phyloP scores from a whole-genome alignment of 805 yeast genomes.

The Metschnikowia lunata region DNA sequence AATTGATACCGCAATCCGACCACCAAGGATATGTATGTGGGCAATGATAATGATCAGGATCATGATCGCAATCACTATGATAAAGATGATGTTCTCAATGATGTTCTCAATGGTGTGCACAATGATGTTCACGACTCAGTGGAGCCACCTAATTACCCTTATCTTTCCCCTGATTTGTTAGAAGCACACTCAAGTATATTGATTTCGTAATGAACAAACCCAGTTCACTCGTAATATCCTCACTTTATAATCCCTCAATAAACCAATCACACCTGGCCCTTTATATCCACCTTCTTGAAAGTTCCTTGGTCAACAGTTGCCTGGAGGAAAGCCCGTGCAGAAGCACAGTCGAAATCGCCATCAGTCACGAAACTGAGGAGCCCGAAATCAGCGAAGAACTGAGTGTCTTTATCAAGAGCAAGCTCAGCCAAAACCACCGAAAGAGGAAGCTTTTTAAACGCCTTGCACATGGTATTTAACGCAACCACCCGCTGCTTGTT shows the following conservation, averaged over 20 bases:
- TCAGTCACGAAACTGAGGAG: constrained; percentile 27
- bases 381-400: constrained; percentile 23
- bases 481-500: constrained; percentile 16
- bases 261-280: constrained; percentile 62
- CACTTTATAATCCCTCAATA: neutral
- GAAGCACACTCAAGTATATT: too few relatives aligned
- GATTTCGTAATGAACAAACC: too few relatives aligned
- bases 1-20: too few relatives aligned
- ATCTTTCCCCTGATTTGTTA: too few relatives aligned
- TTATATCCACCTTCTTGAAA: constrained; percentile 71
- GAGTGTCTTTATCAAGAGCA: constrained; percentile 1
- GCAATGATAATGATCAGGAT: too few relatives aligned
- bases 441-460: constrained; percentile 14
- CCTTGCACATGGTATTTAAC: constrained; percentile 16
- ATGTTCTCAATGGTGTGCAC: too few relatives aligned
- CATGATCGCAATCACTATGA: too few relatives aligned
- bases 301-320: constrained; percentile 31
- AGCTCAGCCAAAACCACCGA: constrained; percentile 7
- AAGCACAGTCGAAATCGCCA: constrained; percentile 28
- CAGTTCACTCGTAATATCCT: too few relatives aligned
- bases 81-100: too few relatives aligned
- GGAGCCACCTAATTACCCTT: too few relatives aligned
- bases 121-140: too few relatives aligned
- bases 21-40: too few relatives aligned
- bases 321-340: constrained; percentile 33